These are phyloP conservation scores for Chaetomiaceae sp. DNA, from an alignment of 2,329 filamentous ascomycete genomes.

Conservation along the genomic window DNA sequence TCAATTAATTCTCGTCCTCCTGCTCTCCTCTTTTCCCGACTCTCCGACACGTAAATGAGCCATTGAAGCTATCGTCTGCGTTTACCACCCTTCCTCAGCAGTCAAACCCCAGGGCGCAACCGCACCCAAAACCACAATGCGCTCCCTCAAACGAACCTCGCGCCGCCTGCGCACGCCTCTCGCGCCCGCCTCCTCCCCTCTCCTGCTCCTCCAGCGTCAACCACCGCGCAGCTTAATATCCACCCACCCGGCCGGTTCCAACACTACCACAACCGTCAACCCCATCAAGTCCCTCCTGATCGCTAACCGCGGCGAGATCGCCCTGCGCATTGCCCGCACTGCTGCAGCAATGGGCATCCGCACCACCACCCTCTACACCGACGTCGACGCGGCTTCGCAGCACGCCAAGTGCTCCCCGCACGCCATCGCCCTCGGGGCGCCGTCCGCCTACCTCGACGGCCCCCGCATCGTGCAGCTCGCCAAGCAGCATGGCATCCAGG, in stretches of 20 bases:
- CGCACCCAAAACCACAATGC: conserved; percentile 40
- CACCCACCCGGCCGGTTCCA: conserved; percentile 33
- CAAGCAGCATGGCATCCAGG: conserved; percentile 79
- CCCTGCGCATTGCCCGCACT: conserved; percentile 84
- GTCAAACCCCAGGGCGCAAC: background rate
- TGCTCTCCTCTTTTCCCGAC: background rate
- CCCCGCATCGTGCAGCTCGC: conserved; percentile 87
- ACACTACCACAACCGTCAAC: conserved; percentile 35
- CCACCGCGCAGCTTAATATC: conserved; percentile 31
- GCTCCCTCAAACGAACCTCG: conserved; percentile 50
- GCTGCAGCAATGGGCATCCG: conserved; percentile 84
- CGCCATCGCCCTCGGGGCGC: conserved; percentile 77
- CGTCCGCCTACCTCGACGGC: conserved; percentile 87
- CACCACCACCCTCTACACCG: conserved; percentile 92
- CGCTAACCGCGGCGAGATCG: conserved; percentile 95
- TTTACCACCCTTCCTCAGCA: background rate
- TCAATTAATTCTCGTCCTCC: conserved; percentile 3
- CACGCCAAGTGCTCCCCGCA: conserved; percentile 83
- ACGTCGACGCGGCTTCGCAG: conserved; percentile 80
- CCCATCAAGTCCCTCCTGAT: conserved; percentile 80
- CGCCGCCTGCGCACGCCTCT: conserved; percentile 39
- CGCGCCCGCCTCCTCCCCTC: conserved; percentile 15
- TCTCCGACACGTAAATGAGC: background rate
- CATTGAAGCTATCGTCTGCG: conserved; percentile 2
- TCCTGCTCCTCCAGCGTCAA: conserved; percentile 13